These are phyloP conservation scores for Pugionium dolabratum DNA, from an alignment of 345 rosid genomes.

Conservation along the genomic window DNA sequence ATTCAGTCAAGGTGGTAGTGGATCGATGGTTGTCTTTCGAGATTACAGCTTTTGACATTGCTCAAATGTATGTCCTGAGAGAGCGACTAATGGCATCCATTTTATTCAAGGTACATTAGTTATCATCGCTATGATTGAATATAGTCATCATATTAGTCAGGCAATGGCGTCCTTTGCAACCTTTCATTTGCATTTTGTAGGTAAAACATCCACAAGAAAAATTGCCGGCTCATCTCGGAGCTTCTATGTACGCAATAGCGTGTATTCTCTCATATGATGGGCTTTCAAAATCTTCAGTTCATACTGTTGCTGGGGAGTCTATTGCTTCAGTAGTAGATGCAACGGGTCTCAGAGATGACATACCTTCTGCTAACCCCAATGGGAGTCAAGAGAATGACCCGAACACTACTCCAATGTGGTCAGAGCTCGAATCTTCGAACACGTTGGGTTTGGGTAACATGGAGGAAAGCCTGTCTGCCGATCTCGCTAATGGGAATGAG, in stretches of 20 bases:
- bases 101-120: constrained; percentile 63
- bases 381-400: constrained; percentile 12
- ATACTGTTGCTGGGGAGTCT: constrained; percentile 22
- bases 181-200: constrained; percentile 43
- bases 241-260: constrained; percentile 61
- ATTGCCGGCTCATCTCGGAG: constrained; percentile 68
- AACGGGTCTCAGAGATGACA: constrained; percentile 23
- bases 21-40: constrained; percentile 78
- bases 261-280: constrained; percentile 66
- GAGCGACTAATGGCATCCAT: constrained; percentile 74
- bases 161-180: constrained; percentile 17
- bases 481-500: constrained; percentile 22
- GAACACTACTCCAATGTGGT: constrained; percentile 20
- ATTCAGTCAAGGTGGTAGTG: constrained; percentile 59
- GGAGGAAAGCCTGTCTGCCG: constrained; percentile 23
- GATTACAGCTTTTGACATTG: constrained; percentile 72
- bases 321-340: constrained; percentile 20
- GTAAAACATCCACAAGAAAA: constrained; percentile 56
- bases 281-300: constrained; percentile 44
- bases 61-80: constrained; percentile 84
- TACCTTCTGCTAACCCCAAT: not conserved
- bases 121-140: constrained; percentile 2
- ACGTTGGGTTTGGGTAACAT: constrained; percentile 12
- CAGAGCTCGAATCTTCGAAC: constrained; percentile 8
- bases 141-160: not conserved